phyloP scores from a whole-genome alignment of 2,329 filamentous ascomycete genomes.

The Penicillium sp. region DNA sequence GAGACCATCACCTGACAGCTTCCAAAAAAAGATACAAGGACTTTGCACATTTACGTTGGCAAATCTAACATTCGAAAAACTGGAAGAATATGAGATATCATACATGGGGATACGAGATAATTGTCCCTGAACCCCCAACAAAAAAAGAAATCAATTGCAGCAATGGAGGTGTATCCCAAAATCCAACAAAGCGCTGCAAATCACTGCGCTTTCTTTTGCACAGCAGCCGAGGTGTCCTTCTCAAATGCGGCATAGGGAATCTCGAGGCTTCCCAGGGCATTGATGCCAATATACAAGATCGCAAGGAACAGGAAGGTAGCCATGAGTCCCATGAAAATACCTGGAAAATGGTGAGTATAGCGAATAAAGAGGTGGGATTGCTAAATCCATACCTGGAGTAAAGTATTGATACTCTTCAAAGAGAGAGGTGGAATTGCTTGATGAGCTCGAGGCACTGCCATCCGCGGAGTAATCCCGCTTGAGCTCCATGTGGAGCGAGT shows the following conservation, averaged over 20 bases:
- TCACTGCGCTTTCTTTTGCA: slow-evolving; percentile 75
- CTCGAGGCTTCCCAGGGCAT: slow-evolving; percentile 73
- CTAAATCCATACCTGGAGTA: slow-evolving; percentile 65
- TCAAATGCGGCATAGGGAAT: slow-evolving; percentile 94
- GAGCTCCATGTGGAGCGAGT: slow-evolving; percentile 66
- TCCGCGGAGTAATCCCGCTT: slow-evolving; percentile 60
- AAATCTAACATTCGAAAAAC: not conserved
- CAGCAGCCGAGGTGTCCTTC: slow-evolving; percentile 87
- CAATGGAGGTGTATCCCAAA: slow-evolving; percentile 7
- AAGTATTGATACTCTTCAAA: slow-evolving; percentile 97
- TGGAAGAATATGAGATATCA: slow-evolving; percentile 20
- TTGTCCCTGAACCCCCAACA: slow-evolving; percentile 10
- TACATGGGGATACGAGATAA: slow-evolving; percentile 17
- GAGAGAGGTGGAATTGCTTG: slow-evolving; percentile 41
- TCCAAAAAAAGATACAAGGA: slow-evolving; percentile 14
- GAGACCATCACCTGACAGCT: slow-evolving; percentile 23
- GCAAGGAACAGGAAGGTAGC: slow-evolving; percentile 68
- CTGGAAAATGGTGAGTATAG: slow-evolving; percentile 45
- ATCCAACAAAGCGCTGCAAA: slow-evolving; percentile 7
- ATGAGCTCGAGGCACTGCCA: slow-evolving; percentile 30
- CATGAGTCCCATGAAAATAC: slow-evolving; percentile 83
- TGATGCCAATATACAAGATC: slow-evolving; percentile 76
- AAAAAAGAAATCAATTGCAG: slow-evolving; percentile 4
- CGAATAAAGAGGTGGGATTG: not conserved
- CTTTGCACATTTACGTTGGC: slow-evolving; percentile 2